These are phyloP conservation scores for Phytophthora sansomeana DNA, from an alignment of 352 stramenopile species.

Conservation along the genomic window DNA sequence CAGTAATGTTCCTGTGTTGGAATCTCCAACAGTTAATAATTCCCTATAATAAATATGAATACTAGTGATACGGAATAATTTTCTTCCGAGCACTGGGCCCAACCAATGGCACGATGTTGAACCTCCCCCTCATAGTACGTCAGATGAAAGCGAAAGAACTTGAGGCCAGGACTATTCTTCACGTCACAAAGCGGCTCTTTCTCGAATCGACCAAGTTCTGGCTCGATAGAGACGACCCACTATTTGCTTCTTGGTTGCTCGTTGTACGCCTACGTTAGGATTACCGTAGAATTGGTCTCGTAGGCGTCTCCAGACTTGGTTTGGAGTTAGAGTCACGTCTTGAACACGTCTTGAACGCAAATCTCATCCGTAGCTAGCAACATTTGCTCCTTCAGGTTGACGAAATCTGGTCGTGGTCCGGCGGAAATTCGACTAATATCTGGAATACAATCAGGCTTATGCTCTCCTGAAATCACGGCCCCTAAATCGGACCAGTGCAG, in stretches of 20 bases:
- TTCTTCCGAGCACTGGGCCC: no score
- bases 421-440: background rate
- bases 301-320: background rate
- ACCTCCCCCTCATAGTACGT: constrained; percentile 22
- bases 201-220: background rate
- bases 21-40: no score
- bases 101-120: constrained; percentile 4
- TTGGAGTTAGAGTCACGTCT: background rate
- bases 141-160: constrained; percentile 15
- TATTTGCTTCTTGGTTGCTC: constrained; percentile 1
- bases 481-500: no score
- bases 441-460: background rate
- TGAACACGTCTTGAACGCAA: no score
- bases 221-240: constrained; percentile 6
- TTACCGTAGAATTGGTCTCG: background rate
- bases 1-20: no score
- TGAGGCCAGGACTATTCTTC: constrained; percentile 1
- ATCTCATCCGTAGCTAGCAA: background rate
- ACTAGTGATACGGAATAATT: no score
- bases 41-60: no score
- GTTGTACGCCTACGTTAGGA: background rate
- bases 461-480: no score
- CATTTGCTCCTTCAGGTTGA: background rate
- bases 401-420: background rate
- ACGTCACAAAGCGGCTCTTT: constrained; percentile 8